Base-by-base conservation (phyloP, 2,329 filamentous ascomycete species). In the Blastomyces percursus region DNA sequence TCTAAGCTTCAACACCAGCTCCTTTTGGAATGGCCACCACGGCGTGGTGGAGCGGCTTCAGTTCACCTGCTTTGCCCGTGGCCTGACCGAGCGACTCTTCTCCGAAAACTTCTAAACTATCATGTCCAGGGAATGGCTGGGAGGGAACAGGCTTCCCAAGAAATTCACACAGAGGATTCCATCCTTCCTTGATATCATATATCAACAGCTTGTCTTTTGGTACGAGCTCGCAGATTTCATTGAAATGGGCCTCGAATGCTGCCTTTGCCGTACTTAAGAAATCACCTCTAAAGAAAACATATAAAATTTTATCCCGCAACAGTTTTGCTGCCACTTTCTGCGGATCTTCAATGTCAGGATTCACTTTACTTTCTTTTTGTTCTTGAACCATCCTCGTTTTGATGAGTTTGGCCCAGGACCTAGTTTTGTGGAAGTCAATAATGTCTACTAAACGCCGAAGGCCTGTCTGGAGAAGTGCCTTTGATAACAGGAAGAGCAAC, bases 201-300 rank as follows among this genome's bases (percentile, higher is more conserved):
- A 82, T 80, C 58, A 84, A 74, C 51, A 83, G 73, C 63, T 78
- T 77, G 65, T 82, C 80, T 9, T 75, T 70, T 3, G 81, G 80
- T 9, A 78, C 75, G 60, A 83, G 40, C 64, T 72, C 72, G 61
- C 77, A 78, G 35, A 84, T 77, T 67, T 82, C 75, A 11, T 77
- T 80, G 68, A 84, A 82, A 71, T 85, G 81, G 63, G 81, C 77
- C 52, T 76, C 73, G 77, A 84, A 89, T 55, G 84, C 78, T 84
- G 42, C 78, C 76, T 87, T 88, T 70, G 84, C 86, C 64, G 82
- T 78, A 71, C 82, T 82, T 69, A 82, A 81, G 72, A 88, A 88
- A 71, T 88, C 85, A 57, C 83, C 84, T 65, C 84, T 80, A 79
- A 87, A 88, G 75, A 42, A 55, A 27, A 27, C 40, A 24, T 14